Evolutionary conservation across 768 basidiomycete species (phyloP), one percentile per base, ranked within the genome.

Genomic region (Pleurotus giganteus): DNA sequence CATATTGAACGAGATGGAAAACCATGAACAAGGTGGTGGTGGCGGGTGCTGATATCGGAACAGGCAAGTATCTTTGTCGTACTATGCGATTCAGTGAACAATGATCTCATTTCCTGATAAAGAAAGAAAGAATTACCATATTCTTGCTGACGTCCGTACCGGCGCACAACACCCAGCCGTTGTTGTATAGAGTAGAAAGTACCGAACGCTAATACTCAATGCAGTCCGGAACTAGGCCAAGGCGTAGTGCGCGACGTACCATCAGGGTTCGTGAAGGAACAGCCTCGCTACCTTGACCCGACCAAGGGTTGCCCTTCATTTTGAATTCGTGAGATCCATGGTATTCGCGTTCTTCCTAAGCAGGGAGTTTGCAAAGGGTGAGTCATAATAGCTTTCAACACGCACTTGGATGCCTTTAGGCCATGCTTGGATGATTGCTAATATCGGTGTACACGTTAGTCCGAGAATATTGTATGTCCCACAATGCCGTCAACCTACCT

Each of bases 281-380:
- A 17, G 45, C 55, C 27, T 56, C 55, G 12, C 19, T 41, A n/a
- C 45, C 44, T 47, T 56, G 46, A 0, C 43, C 55, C 15, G 24
- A 41, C 55, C 55, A 56, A 2, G 55, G 55, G 23, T 56, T 36
- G 0, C 55, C 55, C 4, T 29, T 47, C 12, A 56, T 17, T 24
- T 56, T 56, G 47, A 56, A 56, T 17, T 56, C 46, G 26, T 56
- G 47, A 2, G 55, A 23, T 19, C 55, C 55, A 36, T 56, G 55
- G 34, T 56, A 56, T 19, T 55, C 23, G 6, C 42, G 23, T 23
- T 53, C 52, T 9, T 53, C 52, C 52, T 50, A 37, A 11, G 7
- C 19, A 31, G 12, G 26, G 28, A 27, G 37, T 4, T 5, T 24
- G n/a, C n/a, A n/a, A n/a, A 53, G 17, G 27, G 24, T 34, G 8